Conservation (phyloP, 2,329 filamentous ascomycete species). For the Aspergillus chevalieri region DNA sequence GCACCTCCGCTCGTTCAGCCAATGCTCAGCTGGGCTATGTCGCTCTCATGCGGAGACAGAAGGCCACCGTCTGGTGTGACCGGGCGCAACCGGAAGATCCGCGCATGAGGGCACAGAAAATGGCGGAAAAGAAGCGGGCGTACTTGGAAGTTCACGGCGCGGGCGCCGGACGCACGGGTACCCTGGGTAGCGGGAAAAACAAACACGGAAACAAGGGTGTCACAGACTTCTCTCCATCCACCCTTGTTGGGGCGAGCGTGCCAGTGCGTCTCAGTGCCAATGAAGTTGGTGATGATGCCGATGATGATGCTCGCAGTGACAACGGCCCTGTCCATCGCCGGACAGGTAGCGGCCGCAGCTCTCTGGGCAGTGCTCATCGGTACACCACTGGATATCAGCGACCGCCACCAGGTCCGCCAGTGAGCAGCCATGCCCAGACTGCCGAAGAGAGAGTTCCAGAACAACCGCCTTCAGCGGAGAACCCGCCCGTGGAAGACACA, state of each 20-base stretch:
- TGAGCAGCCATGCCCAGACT: slow-evolving; percentile 47
- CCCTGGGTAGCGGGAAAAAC: slow-evolving; percentile 70
- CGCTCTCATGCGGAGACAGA: slow-evolving; percentile 90
- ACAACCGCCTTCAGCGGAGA: slow-evolving; percentile 26
- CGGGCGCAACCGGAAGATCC: slow-evolving; percentile 89
- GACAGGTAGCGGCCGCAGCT: slow-evolving; percentile 55
- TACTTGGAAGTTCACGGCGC: slow-evolving; percentile 70
- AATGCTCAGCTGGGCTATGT: slow-evolving; percentile 72
- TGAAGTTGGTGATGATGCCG: slow-evolving; percentile 84
- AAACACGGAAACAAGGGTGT: slow-evolving; percentile 77
- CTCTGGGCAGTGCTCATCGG: slow-evolving; percentile 43
- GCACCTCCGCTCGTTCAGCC: slow-evolving; percentile 72
- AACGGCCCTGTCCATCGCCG: slow-evolving; percentile 44
- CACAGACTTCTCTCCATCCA: slow-evolving; percentile 72
- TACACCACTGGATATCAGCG: slow-evolving; percentile 42
- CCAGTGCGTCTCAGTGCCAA: slow-evolving; percentile 90
- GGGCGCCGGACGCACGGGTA: slow-evolving; percentile 52
- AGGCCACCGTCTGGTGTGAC: slow-evolving; percentile 98
- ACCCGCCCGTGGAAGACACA: slow-evolving; percentile 20
- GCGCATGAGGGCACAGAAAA: slow-evolving; percentile 71
- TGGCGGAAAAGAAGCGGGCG: slow-evolving; percentile 79
- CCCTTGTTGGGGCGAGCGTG: slow-evolving; percentile 70
- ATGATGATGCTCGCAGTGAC: slow-evolving; percentile 53
- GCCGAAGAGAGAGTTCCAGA: slow-evolving; percentile 41
- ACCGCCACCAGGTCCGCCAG: slow-evolving; percentile 37